phyloP scores from a whole-genome alignment of 352 stramenopile genomes.

The Phytophthora crassamura region DNA sequence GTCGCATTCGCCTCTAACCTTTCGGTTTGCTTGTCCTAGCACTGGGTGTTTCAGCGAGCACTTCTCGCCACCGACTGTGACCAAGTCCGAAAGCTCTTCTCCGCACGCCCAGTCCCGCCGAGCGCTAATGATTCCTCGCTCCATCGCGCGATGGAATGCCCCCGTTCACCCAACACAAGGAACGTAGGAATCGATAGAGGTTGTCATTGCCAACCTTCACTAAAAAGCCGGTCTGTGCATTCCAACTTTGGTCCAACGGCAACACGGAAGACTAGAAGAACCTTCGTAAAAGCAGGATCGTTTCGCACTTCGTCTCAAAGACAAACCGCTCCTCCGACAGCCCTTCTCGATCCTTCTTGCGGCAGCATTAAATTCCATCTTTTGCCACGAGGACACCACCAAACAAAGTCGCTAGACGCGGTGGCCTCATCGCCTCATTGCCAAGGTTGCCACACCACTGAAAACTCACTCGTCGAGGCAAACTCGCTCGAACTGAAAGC shows the following conservation, averaged over 20 bases:
- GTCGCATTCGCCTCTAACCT: neutral
- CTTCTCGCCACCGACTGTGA: slow-evolving; percentile 48
- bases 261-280: slow-evolving; percentile 28
- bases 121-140: slow-evolving; percentile 35
- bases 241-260: slow-evolving; percentile 6
- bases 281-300: slow-evolving; percentile 26
- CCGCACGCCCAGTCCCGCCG: slow-evolving; percentile 28
- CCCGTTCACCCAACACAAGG: slow-evolving; percentile 53
- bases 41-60: slow-evolving; percentile 63
- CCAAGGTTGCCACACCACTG: slow-evolving; percentile 6
- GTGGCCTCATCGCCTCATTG: neutral
- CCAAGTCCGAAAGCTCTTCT: slow-evolving; percentile 39
- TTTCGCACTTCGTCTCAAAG: slow-evolving; percentile 8
- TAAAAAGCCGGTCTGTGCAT: neutral
- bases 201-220: no score
- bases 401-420: slow-evolving; percentile 6
- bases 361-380: no score
- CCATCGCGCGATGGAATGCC: slow-evolving; percentile 48
- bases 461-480: slow-evolving; percentile 1
- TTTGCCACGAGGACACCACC: no score
- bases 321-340: no score
- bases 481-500: slow-evolving; percentile 30
- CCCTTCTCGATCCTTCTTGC: no score
- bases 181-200: slow-evolving; percentile 10
- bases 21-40: slow-evolving; percentile 23